Base-by-base conservation (phyloP, 2,329 filamentous ascomycete genomes). In the Diaporthe velutina region DNA sequence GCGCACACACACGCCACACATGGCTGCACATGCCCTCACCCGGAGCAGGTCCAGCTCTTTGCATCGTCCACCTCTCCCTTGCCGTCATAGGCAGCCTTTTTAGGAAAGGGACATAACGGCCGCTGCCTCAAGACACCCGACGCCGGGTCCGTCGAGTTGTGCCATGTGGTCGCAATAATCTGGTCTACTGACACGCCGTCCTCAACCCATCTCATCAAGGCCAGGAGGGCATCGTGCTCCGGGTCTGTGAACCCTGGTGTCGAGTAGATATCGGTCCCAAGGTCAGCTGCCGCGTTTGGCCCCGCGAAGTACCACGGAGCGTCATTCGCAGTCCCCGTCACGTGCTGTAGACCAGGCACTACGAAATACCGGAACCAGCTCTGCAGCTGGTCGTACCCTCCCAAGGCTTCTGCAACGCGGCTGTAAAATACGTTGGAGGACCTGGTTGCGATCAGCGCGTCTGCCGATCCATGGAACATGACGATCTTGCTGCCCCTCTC, bases 291-390 rank as follows among this genome's bases (percentile, higher is more conserved):
- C 74, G 83, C 80, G 33, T 77, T 78, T 6, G 81, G 79, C 5
- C 77, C 82, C 0, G 76, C 82, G 54, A 85, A 80, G 70, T 81
- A 79, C 81, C 82, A 85, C 8, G 84, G 84, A 28, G 83, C 83
- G 42, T 80, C 78, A 9, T 79, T 77, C 17, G 79, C 75, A 13
- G 82, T 79, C 38, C 76, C 74, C 45, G 74, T 75, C 73, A 89
- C 91, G 77, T 90, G 89, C 5, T 80, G 82, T 82, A 90, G 86
- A 1, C 88, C 89, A 1, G 88, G 87, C 8, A 90, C 84, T 5
- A 83, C 79, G 79, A 90, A 90, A 77, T 88, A 83, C 2, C 83
- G 79, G 80, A 89, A 91, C 78, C 88, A 88, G 22, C 87, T 85
- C 2, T 84, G 85, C 54, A 86, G 84, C 52, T 76, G 58, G 38